Evolutionary conservation across 352 stramenopile genomes (phyloP), one percentile per base, ranked within the genome.

Genomic region (Elongisporangium prolatum): DNA sequence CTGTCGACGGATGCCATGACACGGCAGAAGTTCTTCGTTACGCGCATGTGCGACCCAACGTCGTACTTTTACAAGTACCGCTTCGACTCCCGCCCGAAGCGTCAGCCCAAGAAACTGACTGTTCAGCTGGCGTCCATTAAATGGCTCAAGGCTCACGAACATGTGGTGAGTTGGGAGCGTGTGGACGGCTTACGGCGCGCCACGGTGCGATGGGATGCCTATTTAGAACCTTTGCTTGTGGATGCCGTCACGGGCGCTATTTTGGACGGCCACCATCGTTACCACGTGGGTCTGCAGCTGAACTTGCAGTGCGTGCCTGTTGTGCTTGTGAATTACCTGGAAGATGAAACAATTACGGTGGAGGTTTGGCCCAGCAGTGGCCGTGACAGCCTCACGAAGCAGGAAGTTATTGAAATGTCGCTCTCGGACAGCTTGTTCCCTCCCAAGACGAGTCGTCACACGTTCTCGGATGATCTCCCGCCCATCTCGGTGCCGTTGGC

Each of bases 11-110:
- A 87, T 52, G 77, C 74, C 6, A 70, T 72, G 21, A 67, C 67
- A 28, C 79, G 80, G 16, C 69, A 91, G 57, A 90, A 89, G 49
- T 95, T 95, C 66, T 93, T 89, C 61, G 63, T 88, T 47, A 92
- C 84, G 54, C 86, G 86, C 55, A 84, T 95, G 40, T 80, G 80
- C 25, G 86, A 95, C 52, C 86, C 86, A n/a, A 95, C 86, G 37
- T 95, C 86, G 47, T 95, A 95, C 66, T 95, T 95, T 21, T 95
- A 89, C 86, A 95, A 95, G 69, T 95, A 89, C 74, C 83, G 84
- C 60, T 91, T 95, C 48, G 80, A 93, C 51, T 75, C 80, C 44
- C 75, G 62, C 20, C 80, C 74, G 17, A 73, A 87, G 59, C 83
- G 84, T 3, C 72, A 84, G 51, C 86, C 86, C 5, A 87, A 86